Evolutionary conservation across 2,329 filamentous ascomycete species (phyloP).

Genomic region (Aureobasidium sp.): DNA sequence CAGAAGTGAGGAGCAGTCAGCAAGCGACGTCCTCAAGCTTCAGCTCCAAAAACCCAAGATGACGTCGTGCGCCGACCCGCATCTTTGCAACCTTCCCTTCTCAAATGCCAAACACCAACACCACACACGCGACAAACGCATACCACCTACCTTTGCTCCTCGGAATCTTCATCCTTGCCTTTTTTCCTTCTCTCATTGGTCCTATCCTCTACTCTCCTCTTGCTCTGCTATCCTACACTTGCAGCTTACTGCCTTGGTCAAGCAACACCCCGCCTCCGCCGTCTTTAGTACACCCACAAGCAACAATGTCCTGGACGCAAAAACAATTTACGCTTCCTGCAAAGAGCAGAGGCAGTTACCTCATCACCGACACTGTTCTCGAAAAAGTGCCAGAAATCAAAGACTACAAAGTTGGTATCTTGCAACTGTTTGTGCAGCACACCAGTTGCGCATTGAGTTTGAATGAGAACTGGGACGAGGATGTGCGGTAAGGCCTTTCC

Average conservation of each 20-base stretch:
- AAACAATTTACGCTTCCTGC: slow-evolving; percentile 74
- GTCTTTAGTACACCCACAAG: neutral
- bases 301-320: slow-evolving; percentile 61
- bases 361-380: slow-evolving; percentile 71
- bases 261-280: slow-evolving; percentile 19
- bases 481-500: slow-evolving; percentile 52
- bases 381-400: slow-evolving; percentile 68
- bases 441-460: slow-evolving; percentile 83
- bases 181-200: slow-evolving; percentile 41
- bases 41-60: neutral
- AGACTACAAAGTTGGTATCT: slow-evolving; percentile 72
- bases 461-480: slow-evolving; percentile 84
- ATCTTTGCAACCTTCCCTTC: neutral
- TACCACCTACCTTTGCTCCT: slow-evolving; percentile 32
- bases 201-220: slow-evolving; percentile 26
- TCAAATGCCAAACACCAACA: slow-evolving; percentile 19
- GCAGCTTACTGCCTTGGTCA: slow-evolving; percentile 16
- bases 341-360: slow-evolving; percentile 73
- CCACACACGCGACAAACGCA: slow-evolving; percentile 24
- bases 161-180: slow-evolving; percentile 39
- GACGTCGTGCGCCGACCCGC: neutral
- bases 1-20: neutral
- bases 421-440: slow-evolving; percentile 92
- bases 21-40: neutral
- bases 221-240: slow-evolving; percentile 21